Evolutionary conservation across 2,329 filamentous ascomycete species (phyloP).

Genomic region (Fusarium marasasianum): DNA sequence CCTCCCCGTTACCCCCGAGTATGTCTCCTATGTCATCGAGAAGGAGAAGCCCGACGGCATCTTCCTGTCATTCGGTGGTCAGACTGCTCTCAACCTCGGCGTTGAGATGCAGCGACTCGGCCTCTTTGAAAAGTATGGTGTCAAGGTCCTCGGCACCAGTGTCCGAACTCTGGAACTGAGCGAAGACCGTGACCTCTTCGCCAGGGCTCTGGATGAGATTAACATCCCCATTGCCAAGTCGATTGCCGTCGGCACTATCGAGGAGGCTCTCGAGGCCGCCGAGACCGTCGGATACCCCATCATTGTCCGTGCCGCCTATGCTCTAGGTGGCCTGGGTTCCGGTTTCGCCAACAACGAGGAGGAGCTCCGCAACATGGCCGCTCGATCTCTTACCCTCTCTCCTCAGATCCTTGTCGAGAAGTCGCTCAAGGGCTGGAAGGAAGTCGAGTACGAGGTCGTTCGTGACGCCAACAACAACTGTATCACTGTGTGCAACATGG

Average conservation of each 20-base stretch:
- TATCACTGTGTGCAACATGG: conserved; percentile 89
- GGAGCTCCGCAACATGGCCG: conserved; percentile 92
- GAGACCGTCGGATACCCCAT: conserved; percentile 92
- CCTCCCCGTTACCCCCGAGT: conserved; percentile 96
- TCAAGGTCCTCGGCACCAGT: conserved; percentile 95
- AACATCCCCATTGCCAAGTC: conserved; percentile 97
- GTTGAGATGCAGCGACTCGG: conserved; percentile 97
- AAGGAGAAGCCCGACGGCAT: conserved; percentile 95
- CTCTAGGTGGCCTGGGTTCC: conserved; percentile 93
- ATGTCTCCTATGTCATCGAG: conserved; percentile 97
- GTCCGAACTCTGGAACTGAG: conserved; percentile 93
- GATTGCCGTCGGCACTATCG: conserved; percentile 88
- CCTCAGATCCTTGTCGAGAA: conserved; percentile 98
- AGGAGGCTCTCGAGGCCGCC: conserved; percentile 90
- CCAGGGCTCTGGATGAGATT: conserved; percentile 95
- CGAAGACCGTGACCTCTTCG: conserved; percentile 95
- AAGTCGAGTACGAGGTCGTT: conserved; percentile 98
- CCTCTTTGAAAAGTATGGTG: conserved; percentile 92
- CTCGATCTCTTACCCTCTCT: conserved; percentile 89
- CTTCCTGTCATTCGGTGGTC: conserved; percentile 95
- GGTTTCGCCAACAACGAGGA: conserved; percentile 95
- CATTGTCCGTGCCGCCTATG: conserved; percentile 96
- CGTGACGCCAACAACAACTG: conserved; percentile 98
- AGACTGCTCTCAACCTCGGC: conserved; percentile 96
- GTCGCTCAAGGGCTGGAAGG: conserved; percentile 99